Evolutionary conservation across 1,284 basidiomycete genomes (phyloP), one percentile per base, ranked within the genome.

Genomic region (Cryptococcus neoformans): DNA sequence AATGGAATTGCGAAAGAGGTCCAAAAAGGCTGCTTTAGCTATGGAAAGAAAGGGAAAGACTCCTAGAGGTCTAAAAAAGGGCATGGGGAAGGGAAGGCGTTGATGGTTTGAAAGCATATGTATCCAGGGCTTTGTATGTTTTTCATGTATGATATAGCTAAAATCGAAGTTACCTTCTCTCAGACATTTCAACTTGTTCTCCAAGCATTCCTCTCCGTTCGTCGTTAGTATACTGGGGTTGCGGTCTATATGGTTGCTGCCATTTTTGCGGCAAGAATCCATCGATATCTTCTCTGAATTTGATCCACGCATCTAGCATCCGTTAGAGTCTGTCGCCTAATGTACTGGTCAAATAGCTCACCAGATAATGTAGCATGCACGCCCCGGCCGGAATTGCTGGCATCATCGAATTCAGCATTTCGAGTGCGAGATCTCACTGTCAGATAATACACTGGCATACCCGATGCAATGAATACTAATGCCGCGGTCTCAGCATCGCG

Each of bases 381-480:
- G 16, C 65, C 62, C 34, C 42, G 50, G 7, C 49, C 49, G 11
- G 39, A 10, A 14, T 58, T 55, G 7, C 54, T 62, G 14, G 48
- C 57, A 2, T 36, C n/a, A 8, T 21, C 42, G 47, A 35, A 58
- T 55, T 16, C 28, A 28, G 28, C 60, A 49, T 44, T 54, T 55
- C 39, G 37, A 12, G 59, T 48, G 6, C 67, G 53, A 6, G 67
- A 69, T 39, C 65, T 62, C 5, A 76, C 85, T 5, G 89, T 91
- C 51, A 92, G 73, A 70, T 90, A 93, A 69, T 92, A 94, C 60
- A 93, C 83, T 2, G 91, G 91, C 50, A 93, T 79, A 4, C 91
- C 91, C 46, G 84, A 59, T 4, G 63, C 57, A 54, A 81, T 79
- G 64, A 81, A 81, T 5, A 69, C 78, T 77, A 58, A 12, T 1